Evolutionary conservation across 371 early-diverging fungal species (phyloP).

Genomic region (Actinomortierella ambigua): DNA sequence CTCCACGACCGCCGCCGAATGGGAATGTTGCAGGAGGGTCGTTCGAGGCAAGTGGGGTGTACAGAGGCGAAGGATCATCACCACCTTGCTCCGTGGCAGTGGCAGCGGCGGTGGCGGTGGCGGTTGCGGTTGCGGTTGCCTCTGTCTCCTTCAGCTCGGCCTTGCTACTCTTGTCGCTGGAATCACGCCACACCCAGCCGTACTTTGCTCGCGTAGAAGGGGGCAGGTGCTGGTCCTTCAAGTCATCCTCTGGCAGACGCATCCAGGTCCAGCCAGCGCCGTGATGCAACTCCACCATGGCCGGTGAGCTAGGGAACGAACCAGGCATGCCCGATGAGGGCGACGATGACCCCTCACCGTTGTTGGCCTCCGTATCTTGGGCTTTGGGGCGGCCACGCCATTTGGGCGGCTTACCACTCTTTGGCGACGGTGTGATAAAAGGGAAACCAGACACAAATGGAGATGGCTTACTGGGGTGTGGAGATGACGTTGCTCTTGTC

Average conservation of each 20-base stretch:
- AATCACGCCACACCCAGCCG: conserved; percentile 40
- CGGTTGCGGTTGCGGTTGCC: too few relatives aligned
- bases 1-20: background rate
- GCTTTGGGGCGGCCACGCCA: conserved; percentile 19
- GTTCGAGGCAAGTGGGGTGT: background rate
- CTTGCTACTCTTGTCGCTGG: conserved; percentile 19
- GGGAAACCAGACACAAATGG: conserved; percentile 28
- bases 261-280: conserved; percentile 27
- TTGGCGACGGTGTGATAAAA: conserved; percentile 7
- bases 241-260: conserved; percentile 31
- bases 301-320: conserved; percentile 20
- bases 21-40: too few relatives aligned
- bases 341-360: background rate
- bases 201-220: conserved; percentile 31
- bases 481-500: conserved; percentile 10
- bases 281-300: conserved; percentile 10
- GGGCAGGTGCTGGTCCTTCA: conserved; percentile 27
- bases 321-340: conserved; percentile 23
- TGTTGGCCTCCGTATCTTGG: conserved; percentile 19
- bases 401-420: background rate
- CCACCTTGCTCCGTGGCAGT: too few relatives aligned
- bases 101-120: too few relatives aligned
- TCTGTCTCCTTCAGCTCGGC: too few relatives aligned
- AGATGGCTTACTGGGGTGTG: conserved; percentile 25
- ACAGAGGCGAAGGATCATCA: conserved; percentile 6